Evolutionary conservation across 2,329 filamentous ascomycete genomes (phyloP).

Genomic region (Massarina eburnea): DNA sequence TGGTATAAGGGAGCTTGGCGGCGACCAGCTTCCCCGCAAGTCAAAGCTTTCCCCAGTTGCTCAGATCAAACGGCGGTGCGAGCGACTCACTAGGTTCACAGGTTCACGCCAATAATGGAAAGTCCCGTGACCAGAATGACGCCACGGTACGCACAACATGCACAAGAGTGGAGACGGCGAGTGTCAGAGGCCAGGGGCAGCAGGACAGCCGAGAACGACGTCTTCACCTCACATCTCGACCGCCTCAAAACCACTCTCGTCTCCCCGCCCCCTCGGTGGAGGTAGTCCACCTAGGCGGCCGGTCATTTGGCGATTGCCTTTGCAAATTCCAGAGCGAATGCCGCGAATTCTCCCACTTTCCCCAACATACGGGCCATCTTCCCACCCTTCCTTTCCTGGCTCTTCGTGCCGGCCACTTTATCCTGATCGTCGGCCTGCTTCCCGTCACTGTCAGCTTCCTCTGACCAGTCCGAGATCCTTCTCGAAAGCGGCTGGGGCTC

Average conservation of each 20-base stretch:
- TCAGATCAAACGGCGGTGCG: background rate
- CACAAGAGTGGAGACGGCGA: slow-evolving; percentile 1
- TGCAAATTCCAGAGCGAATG: background rate
- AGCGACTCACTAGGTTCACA: background rate
- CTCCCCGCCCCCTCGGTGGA: background rate
- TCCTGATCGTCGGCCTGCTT: background rate
- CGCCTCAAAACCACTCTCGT: background rate
- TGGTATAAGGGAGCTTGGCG: background rate
- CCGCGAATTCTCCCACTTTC: background rate
- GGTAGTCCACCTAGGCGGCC: background rate
- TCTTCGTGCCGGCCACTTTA: background rate
- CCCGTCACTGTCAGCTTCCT: background rate
- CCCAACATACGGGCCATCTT: background rate
- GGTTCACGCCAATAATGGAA: background rate
- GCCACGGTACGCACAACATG: background rate
- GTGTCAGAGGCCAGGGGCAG: background rate
- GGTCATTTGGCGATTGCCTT: background rate
- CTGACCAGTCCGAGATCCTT: background rate
- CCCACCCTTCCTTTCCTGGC: background rate
- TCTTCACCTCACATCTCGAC: background rate
- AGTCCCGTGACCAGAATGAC: background rate
- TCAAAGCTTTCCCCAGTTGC: background rate
- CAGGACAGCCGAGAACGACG: background rate
- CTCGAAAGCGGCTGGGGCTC: background rate
- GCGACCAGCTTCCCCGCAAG: background rate